Percentiles rank a stretch among this genome's conserved stretches.
These are phyloP conservation scores for Mallotus nudiflorus DNA, from an alignment of 345 rosid species.

Conservation along the genomic window DNA sequence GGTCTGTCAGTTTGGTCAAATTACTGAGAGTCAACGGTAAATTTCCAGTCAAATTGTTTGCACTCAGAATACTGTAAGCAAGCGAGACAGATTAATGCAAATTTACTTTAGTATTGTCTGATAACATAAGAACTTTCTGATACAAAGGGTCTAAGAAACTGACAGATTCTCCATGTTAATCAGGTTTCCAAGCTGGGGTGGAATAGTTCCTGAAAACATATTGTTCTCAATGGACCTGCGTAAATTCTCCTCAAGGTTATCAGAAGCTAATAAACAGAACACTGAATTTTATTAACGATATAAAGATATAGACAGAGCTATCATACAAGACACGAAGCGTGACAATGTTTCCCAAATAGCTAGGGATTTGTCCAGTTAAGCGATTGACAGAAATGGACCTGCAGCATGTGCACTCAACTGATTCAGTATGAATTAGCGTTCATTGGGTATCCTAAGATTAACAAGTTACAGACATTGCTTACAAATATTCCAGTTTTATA, in stretches of 20 bases:
- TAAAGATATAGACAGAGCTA: background rate
- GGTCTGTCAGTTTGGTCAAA: too few species aligned
- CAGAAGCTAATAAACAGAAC: too few species aligned
- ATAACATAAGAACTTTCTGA: background rate
- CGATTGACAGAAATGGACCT: slow-evolving; percentile 6
- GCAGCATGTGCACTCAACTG: background rate
- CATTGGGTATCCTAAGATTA: background rate
- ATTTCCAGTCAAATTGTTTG: slow-evolving; percentile 24
- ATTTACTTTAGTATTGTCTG: background rate
- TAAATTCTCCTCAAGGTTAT: background rate
- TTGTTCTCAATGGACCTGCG: slow-evolving; percentile 9
- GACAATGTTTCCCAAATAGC: slow-evolving; percentile 7
- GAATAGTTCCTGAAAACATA: slow-evolving; percentile 47
- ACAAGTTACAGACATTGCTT: background rate
- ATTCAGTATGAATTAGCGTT: background rate
- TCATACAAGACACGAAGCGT: slow-evolving; percentile 42
- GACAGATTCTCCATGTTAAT: slow-evolving; percentile 46
- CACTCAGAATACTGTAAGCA: slow-evolving; percentile 21
- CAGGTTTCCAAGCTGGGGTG: slow-evolving; percentile 44
- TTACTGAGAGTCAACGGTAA: slow-evolving; percentile 11
- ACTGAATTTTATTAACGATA: too few species aligned
- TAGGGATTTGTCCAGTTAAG: slow-evolving; percentile 11
- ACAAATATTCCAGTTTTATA: slow-evolving; percentile 13
- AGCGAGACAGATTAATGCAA: background rate
- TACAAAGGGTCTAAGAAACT: slow-evolving; percentile 13